Evolutionary conservation across 768 basidiomycete species (phyloP).

Genomic region (Leucosporidium creatinivorum): DNA sequence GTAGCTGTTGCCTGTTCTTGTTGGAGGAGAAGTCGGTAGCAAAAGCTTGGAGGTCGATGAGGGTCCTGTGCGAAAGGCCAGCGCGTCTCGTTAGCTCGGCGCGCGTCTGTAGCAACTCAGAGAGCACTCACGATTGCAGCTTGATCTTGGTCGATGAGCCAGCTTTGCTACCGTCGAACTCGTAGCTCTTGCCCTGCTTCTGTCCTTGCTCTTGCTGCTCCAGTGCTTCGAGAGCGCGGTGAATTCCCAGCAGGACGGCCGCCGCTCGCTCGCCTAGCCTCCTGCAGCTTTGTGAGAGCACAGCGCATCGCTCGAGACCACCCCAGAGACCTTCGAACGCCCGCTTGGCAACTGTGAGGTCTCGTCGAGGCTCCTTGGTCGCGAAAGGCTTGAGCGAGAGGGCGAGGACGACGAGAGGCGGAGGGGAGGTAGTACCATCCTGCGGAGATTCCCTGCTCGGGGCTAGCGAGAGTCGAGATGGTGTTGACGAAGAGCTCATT

Average conservation of each 20-base stretch:
- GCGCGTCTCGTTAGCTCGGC: neutral
- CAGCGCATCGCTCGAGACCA: conserved; percentile 6
- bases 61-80: neutral
- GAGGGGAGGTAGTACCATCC: neutral
- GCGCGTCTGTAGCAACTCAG: neutral
- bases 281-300: neutral
- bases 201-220: neutral
- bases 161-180: conserved; percentile 5
- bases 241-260: conserved; percentile 3
- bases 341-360: conserved; percentile 10
- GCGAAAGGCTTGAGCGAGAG: conserved; percentile 5
- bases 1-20: conserved; percentile 10
- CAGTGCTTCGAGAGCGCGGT: neutral
- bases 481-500: neutral
- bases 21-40: conserved; percentile 15
- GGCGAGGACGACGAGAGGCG: neutral
- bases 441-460: neutral
- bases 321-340: conserved; percentile 7
- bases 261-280: conserved; percentile 13
- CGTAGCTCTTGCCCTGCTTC: conserved; percentile 10
- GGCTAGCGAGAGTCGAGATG: neutral
- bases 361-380: conserved; percentile 6
- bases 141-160: conserved; percentile 8
- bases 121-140: conserved; percentile 20
- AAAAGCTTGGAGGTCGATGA: conserved; percentile 23